Evolutionary conservation across 192 early-diverging fungal species (phyloP), one percentile per base, ranked within the genome.

Genomic region (Coemansia erecta): DNA sequence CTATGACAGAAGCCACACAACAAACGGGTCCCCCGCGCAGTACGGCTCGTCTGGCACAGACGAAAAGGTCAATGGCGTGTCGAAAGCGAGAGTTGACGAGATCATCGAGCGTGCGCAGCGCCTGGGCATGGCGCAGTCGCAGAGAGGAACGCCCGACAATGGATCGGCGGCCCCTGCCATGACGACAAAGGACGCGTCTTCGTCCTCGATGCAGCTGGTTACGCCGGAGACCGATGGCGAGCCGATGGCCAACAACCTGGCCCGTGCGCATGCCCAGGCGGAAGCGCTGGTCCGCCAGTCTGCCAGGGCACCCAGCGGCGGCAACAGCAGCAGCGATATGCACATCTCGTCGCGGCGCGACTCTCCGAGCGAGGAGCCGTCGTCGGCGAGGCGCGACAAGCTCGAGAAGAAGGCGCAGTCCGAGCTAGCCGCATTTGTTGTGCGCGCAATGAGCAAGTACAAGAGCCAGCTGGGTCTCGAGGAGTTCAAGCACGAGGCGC

Each of bases 401-500:
- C 64, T 70, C 24, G 80, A 81, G 46, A 66, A 68, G 50, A 66
- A 65, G 55, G 80, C 70, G 0, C 65, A 64, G 15, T 53, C 69
- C 1, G 74, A 77, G 59, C 52, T 82, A 62, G 81, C 81, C 0
- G 47, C 48, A n/a, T 73, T 76, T 66, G 81, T 82, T 24, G 75
- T 73, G 42, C 59, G 62, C 13, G 53, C 41, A 7, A 58, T 82
- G 63, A 71, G 60, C 61, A 74, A 72, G 60, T 75, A 73, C 72
- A 78, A 75, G 60, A 37, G 43, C 17, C 64, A 75, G 56, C 35
- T 82, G 28, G 72, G 61, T 22, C 70, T 71, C 53, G 75, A 74
- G 12, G 60, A 70, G 22, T 82, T 82, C 44, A 82, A 82, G 68
- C 70, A 68, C 44, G 73, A 77, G 58, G 81, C 81, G 3, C 68